These are phyloP conservation scores for Gigaspora rosea DNA, from an alignment of 192 early-diverging fungal genomes.

Conservation along the genomic window DNA sequence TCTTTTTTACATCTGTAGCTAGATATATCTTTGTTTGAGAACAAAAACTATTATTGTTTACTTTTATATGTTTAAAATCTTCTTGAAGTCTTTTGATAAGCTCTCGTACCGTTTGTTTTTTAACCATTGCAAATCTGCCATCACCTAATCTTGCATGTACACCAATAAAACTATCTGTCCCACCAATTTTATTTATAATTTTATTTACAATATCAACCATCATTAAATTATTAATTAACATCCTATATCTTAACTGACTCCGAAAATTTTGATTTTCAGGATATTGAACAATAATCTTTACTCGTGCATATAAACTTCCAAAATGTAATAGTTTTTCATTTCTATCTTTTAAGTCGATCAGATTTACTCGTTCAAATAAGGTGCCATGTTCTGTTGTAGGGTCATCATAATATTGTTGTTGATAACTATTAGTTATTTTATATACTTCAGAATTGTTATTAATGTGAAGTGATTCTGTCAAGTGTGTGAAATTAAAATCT, in stretches of 20 bases:
- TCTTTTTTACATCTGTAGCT: too few species aligned
- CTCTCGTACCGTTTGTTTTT: too few species aligned
- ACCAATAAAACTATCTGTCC: conserved; percentile 48
- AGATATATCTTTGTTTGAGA: too few species aligned
- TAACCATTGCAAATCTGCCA: conserved; percentile 26
- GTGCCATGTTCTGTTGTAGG: conserved; percentile 6
- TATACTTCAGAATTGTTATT: neutral
- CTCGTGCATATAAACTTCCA: conserved; percentile 54
- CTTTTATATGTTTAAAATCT: too few species aligned
- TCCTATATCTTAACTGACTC: conserved; percentile 40
- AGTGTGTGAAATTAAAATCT: neutral
- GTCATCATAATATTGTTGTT: neutral
- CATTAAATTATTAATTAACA: conserved; percentile 53
- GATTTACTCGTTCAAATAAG: conserved; percentile 43
- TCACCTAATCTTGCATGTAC: conserved; percentile 58
- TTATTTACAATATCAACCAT: conserved; percentile 45
- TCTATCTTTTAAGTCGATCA: conserved; percentile 40
- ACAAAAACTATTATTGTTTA: too few species aligned
- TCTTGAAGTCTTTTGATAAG: too few species aligned
- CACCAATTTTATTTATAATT: conserved; percentile 52
- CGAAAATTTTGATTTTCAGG: conserved; percentile 45
- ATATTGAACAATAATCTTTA: conserved; percentile 47
- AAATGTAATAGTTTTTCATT: conserved; percentile 51
- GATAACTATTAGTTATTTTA: neutral
- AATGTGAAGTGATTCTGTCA: neutral